phyloP scores from a whole-genome alignment of 495 filamentous ascomycete genomes.

The Xanthoparmelia taractica region DNA sequence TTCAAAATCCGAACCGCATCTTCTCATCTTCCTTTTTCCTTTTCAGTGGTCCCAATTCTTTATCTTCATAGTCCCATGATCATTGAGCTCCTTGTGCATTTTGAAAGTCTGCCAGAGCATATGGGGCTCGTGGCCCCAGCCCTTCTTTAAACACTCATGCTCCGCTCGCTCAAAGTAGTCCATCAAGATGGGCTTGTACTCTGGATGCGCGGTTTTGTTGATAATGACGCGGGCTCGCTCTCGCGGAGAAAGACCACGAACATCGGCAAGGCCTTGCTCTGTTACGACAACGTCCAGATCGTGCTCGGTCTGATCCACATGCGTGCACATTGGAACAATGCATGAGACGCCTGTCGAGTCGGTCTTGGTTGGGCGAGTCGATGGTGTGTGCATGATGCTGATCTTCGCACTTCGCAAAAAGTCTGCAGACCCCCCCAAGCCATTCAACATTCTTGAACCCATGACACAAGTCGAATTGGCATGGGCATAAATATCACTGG shows the following conservation, averaged over 20 bases:
- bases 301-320: constrained; percentile 90
- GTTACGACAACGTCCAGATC: constrained; percentile 84
- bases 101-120: constrained; percentile 64
- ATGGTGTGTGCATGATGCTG: constrained; percentile 90
- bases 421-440: constrained; percentile 80
- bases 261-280: constrained; percentile 80
- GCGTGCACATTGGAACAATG: constrained; percentile 52
- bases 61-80: constrained; percentile 73
- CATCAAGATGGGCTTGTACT: constrained; percentile 71
- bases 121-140: constrained; percentile 86
- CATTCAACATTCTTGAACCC: constrained; percentile 87
- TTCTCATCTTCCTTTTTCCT: neutral
- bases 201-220: constrained; percentile 78
- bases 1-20: neutral
- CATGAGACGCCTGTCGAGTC: constrained; percentile 78
- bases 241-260: constrained; percentile 69
- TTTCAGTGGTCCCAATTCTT: constrained; percentile 41
- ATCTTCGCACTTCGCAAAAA: constrained; percentile 81
- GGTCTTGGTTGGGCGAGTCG: constrained; percentile 68
- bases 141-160: constrained; percentile 78
- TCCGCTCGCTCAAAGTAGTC: constrained; percentile 86
- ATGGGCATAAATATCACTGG: constrained; percentile 80
- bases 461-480: constrained; percentile 92
- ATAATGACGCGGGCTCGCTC: constrained; percentile 84
- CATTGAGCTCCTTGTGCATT: constrained; percentile 75